phyloP scores from a whole-genome alignment of 1,284 basidiomycete species.

The Acaromyces ingoldii region DNA sequence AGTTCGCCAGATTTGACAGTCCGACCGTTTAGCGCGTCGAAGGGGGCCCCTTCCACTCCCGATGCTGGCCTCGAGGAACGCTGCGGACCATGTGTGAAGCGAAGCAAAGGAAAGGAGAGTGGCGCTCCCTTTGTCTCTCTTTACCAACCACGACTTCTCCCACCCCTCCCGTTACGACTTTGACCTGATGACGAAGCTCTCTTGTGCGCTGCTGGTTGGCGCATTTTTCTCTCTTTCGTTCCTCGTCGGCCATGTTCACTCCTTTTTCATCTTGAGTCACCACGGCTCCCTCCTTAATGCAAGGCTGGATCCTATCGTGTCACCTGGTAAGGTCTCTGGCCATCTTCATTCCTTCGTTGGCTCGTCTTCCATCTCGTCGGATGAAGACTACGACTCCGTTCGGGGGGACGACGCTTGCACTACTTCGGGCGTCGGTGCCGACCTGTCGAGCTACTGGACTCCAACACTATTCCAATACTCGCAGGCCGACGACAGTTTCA shows the following conservation, averaged over 20 bases:
- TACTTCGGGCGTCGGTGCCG: conserved; percentile 51
- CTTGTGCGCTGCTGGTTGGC: no score
- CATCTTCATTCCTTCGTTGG: conserved; percentile 55
- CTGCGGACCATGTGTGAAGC: no score
- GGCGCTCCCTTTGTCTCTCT: no score
- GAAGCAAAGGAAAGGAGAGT: no score
- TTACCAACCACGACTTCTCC: no score
- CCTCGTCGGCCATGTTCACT: neutral
- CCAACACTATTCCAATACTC: conserved; percentile 53
- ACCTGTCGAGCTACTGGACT: conserved; percentile 56
- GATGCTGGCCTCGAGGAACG: no score
- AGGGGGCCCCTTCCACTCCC: no score
- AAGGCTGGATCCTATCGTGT: conserved; percentile 54
- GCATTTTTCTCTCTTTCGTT: no score
- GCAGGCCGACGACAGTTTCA: conserved; percentile 16
- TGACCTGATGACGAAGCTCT: no score
- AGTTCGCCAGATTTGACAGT: no score
- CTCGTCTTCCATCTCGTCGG: neutral
- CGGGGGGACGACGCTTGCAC: conserved; percentile 43
- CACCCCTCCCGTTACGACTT: no score
- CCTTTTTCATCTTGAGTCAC: conserved; percentile 1
- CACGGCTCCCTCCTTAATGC: neutral
- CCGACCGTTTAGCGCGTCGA: no score
- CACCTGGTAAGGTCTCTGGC: conserved; percentile 52
- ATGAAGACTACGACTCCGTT: neutral